phyloP scores from a whole-genome alignment of 805 yeast species.

The Yarrowia osloensis region DNA sequence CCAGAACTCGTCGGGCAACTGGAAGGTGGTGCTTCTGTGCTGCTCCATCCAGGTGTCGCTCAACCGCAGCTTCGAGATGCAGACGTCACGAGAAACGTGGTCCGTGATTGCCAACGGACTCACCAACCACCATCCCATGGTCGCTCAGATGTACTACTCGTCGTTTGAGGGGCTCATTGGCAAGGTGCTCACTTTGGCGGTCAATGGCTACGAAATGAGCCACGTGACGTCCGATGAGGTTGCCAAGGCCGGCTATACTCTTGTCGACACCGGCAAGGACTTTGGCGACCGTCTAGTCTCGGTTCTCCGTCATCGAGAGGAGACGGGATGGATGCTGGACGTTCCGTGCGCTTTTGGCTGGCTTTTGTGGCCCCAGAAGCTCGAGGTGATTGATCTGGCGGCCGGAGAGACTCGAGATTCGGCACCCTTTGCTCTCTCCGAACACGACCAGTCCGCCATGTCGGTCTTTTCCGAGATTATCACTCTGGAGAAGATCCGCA shows the following conservation, averaged over 20 bases:
- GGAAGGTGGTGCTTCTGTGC: constrained; percentile 15
- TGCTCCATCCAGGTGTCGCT: constrained; percentile 13
- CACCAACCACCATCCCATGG: constrained; percentile 23
- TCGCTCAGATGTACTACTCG: neutral
- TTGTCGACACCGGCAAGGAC: neutral
- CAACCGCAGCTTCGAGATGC: constrained; percentile 9
- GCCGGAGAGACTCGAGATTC: neutral
- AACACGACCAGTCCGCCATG: neutral
- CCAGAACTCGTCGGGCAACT: neutral
- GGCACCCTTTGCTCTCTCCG: neutral
- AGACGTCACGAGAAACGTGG: constrained; percentile 13
- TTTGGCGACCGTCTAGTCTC: neutral
- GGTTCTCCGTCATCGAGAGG: neutral
- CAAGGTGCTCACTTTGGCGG: constrained; percentile 18
- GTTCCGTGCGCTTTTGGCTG: neutral
- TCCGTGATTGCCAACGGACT: neutral
- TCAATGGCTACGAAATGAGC: constrained; percentile 7
- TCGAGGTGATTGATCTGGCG: neutral
- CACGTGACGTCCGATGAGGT: neutral
- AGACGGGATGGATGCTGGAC: neutral
- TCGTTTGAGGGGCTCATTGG: constrained; percentile 1
- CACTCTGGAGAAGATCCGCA: neutral
- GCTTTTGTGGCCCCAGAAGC: neutral
- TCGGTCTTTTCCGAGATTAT: neutral
- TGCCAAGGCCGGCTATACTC: neutral